These are phyloP conservation scores for Tulasnella sp. DNA, from an alignment of 768 basidiomycete genomes.

Conservation along the genomic window DNA sequence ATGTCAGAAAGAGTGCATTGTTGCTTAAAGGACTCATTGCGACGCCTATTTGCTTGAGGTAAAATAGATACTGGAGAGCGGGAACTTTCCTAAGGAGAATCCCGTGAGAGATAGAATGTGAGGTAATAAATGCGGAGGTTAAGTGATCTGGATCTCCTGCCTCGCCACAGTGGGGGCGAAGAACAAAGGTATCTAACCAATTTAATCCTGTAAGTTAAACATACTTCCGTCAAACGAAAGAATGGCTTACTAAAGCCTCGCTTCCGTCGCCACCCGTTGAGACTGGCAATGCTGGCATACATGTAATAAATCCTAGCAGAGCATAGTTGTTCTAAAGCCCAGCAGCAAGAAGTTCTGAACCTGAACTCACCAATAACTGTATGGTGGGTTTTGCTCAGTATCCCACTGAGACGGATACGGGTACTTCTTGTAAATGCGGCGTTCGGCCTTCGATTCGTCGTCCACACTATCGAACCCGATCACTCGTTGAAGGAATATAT, in stretches of 20 bases:
- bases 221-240: background rate
- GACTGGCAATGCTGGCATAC: conserved; percentile 91
- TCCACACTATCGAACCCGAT: conserved; percentile 98
- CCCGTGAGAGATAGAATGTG: conserved; percentile 99
- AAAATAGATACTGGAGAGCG: conserved; percentile 94
- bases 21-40: conserved; percentile 99
- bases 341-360: background rate
- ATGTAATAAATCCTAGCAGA: conserved; percentile 85
- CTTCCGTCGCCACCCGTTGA: conserved; percentile 86
- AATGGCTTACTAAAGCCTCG: conserved; percentile 81
- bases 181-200: conserved; percentile 81
- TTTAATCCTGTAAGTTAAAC: background rate
- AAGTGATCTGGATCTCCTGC: conserved; percentile 98
- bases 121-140: conserved; percentile 90
- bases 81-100: conserved; percentile 97
- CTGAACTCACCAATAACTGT: conserved; percentile 79
- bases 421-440: conserved; percentile 89
- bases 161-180: conserved; percentile 96
- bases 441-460: conserved; percentile 92
- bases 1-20: conserved; percentile 93
- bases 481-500: conserved; percentile 91
- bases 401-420: conserved; percentile 91
- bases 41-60: conserved; percentile 95
- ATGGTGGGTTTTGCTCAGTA: conserved; percentile 84
- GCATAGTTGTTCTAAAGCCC: background rate